phyloP scores from a whole-genome alignment of 345 rosid species.

The Citrus medica region DNA sequence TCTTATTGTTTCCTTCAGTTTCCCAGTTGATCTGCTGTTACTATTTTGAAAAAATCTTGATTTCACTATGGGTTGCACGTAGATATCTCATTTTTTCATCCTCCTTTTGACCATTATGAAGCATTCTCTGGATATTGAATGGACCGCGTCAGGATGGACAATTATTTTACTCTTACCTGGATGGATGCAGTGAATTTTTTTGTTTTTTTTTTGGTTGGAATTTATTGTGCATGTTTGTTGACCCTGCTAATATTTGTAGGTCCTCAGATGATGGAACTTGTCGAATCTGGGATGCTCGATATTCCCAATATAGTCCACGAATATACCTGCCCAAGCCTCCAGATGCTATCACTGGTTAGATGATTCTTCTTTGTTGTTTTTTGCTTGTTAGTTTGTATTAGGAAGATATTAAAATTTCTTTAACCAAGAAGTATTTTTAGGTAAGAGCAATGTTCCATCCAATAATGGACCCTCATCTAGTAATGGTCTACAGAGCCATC shows the following conservation, averaged over 20 bases:
- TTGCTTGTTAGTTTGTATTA: slow-evolving; percentile 2
- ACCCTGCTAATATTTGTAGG: slow-evolving; percentile 45
- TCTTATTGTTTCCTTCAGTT: slow-evolving; percentile 14
- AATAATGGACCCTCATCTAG: slow-evolving; percentile 56
- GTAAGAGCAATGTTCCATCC: slow-evolving; percentile 48
- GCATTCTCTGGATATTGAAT: slow-evolving; percentile 9
- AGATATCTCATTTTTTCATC: neutral
- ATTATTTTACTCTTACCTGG: slow-evolving; percentile 9
- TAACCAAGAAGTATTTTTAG: slow-evolving; percentile 38
- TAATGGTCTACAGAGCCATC: slow-evolving; percentile 59
- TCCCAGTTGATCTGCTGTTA: slow-evolving; percentile 12
- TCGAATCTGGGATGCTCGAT: slow-evolving; percentile 98
- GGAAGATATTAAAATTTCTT: slow-evolving; percentile 16
- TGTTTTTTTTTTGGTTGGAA: neutral
- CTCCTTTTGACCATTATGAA: neutral
- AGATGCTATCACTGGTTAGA: slow-evolving; percentile 64
- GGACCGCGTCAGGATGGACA: slow-evolving; percentile 2
- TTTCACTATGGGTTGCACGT: slow-evolving; percentile 10
- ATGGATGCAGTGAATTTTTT: neutral
- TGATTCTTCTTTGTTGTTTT: slow-evolving; percentile 16
- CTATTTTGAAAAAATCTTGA: neutral
- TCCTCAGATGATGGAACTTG: slow-evolving; percentile 99
- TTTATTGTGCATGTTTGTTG: slow-evolving; percentile 7
- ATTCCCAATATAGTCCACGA: slow-evolving; percentile 66
- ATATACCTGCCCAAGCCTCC: slow-evolving; percentile 75